Base-by-base conservation (phyloP, 129 eudicot genomes). In the Gnaphalium uliginosum region DNA sequence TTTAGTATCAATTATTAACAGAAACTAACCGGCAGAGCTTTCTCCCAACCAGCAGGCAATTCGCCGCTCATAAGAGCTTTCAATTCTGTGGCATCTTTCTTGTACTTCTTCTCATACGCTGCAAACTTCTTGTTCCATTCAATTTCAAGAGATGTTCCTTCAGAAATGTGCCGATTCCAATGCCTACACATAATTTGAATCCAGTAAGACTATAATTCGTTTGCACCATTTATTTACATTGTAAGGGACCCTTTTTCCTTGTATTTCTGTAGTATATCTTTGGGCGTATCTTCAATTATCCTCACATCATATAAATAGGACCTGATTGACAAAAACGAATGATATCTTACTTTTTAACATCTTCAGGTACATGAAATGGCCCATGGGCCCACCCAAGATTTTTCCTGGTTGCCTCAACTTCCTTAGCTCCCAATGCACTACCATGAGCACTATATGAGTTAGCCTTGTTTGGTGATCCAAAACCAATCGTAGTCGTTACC, bases 381-480 rank as follows among this genome's bases (percentile, higher is more conserved):
- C 78, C 81, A 61, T 85, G 73, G 1, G 84, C 56, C 89, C 93
- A 88, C 14, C 87, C 83, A 64, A 85, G 89, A 64, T 85, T 88
- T 74, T 83, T 41, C 80, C 93, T 85, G 6, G 93, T 88, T 22
- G 93, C 93, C 30, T 83, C 89, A 0, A 88, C 89, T 85, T 88
- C 93, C 60, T 88, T 85, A n/a, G 93, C 87, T 17, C 93, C 89
- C 74, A 88, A 56, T 8, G 93, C 93, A 64, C 83, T 73, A 59
- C 93, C 92, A 43, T 87, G 89, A 27, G 74, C 92, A 75, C 89
- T 82, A 24, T 87, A 87, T 17, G 92, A 84, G 80, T 87, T 87
- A 0, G 92, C 85, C 68, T 88, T 85, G 84, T 88, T 88, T 8
- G 92, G 89, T 39, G 92, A 88, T 19, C 89, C 92, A 65, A 61